Base-by-base conservation (phyloP, 176 grass and related monocot species). In the Oryza coarctata region DNA sequence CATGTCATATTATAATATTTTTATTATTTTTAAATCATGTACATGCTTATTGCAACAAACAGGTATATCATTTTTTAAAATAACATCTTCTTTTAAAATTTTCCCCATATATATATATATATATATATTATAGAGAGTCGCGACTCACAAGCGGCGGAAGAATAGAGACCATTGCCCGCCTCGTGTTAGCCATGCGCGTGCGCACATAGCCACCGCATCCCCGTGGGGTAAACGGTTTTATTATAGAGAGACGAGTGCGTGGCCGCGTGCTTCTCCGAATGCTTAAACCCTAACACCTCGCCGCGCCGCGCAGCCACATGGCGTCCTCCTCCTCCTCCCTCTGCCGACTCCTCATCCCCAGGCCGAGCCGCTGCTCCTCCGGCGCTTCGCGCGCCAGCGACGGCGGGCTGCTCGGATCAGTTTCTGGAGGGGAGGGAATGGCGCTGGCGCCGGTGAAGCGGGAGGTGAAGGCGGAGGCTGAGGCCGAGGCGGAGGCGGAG, bases 381-480 rank as follows among this genome's bases (percentile, higher is more conserved):
- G n/a, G n/a, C n/a, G n/a, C n/a, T n/a, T n/a, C n/a, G n/a, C n/a
- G n/a, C n/a, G n/a, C 38, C 52, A 11, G 7, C 35, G 8, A 9
- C 27, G 32, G 6, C 36, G 55, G 20, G 28, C 4, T 5, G 57
- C 18, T 26, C 58, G 40, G 20, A 2, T 18, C 0, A 12, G 13
- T 14, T 35, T 20, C 36, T 61, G 32, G 52, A 14, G 74, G 4
- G 64, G 81, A 13, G 26, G 75, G 44, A 68, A 60, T 74, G 74
- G 40, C 26, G 11, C 30, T 22, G 74, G n/a, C 55, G 63, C 50
- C 26, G 34, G 83, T 82, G 64, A 81, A 81, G 87, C 68, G 33
- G 61, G 86, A 83, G 70, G 57, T 49, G 69, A 74, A 75, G 35
- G 27, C 38, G 26, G 85, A 81, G 75, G 68, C 34, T 75, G 29